These are phyloP conservation scores for Coniochaeta pulveracea DNA, from an alignment of 2,329 filamentous ascomycete species.

Conservation along the genomic window DNA sequence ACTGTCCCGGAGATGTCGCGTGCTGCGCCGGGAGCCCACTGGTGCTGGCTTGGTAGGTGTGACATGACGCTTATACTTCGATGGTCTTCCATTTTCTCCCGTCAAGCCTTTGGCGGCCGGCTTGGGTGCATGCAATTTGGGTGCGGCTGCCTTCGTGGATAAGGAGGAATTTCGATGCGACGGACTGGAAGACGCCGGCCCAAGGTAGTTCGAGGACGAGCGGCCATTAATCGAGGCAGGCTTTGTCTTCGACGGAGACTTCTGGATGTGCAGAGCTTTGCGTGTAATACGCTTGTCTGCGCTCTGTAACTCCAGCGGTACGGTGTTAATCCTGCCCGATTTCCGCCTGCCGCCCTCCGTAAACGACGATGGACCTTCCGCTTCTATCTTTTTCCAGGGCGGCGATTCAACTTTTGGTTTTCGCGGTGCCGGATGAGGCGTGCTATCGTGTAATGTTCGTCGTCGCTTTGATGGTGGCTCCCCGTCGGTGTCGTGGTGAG, in stretches of 20 bases:
- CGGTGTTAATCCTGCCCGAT: slow-evolving; percentile 50
- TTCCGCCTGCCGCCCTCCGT: slow-evolving; percentile 60
- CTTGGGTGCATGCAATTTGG: slow-evolving; percentile 17
- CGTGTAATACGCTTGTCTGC: slow-evolving; percentile 41
- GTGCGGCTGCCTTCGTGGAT: slow-evolving; percentile 9
- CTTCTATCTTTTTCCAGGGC: slow-evolving; percentile 81
- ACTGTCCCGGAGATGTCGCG: slow-evolving; percentile 22
- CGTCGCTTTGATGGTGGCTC: slow-evolving; percentile 54
- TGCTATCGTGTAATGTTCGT: slow-evolving; percentile 39
- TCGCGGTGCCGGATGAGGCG: slow-evolving; percentile 22
- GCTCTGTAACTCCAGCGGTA: slow-evolving; percentile 41
- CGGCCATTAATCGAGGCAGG: slow-evolving; percentile 17
- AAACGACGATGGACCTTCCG: slow-evolving; percentile 81
- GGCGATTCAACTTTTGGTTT: slow-evolving; percentile 56
- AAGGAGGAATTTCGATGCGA: slow-evolving; percentile 4
- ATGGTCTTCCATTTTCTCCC: slow-evolving; percentile 11
- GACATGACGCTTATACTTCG: slow-evolving; percentile 18
- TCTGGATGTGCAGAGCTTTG: slow-evolving; percentile 24
- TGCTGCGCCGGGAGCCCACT: slow-evolving; percentile 30
- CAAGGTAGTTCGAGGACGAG: slow-evolving; percentile 7
- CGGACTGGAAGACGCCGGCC: slow-evolving; percentile 1
- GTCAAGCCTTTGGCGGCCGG: slow-evolving; percentile 9
- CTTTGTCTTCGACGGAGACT: slow-evolving; percentile 21
- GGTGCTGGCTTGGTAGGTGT: slow-evolving; percentile 25
- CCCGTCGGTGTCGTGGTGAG: slow-evolving; percentile 17